Base-by-base conservation (phyloP, 2,329 filamentous ascomycete species). In the Emergomyces pasteurianus region DNA sequence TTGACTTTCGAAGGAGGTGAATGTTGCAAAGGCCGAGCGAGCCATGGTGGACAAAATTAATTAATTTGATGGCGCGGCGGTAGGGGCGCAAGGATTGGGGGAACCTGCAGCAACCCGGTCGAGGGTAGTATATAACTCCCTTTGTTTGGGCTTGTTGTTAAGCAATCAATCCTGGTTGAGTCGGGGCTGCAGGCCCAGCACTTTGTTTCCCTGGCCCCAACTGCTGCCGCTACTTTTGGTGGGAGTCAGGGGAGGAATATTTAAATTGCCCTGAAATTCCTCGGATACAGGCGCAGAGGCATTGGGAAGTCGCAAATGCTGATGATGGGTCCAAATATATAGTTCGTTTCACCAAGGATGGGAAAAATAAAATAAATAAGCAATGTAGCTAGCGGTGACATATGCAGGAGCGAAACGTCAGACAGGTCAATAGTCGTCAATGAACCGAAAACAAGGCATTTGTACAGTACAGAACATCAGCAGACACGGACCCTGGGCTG, bases 21-120 rank as follows among this genome's bases (percentile, higher is more conserved):
- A 34, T 31, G 55, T 12, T 7, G 55, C 38, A 12, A 57, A 46
- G 23, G 38, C 7, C 14, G 54, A 40, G n/a, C 54, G 36, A 57
- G 54, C 46, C 40, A 46, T 57, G 40, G 26, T 57, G 14, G 52
- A 55, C 52, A 40, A 40, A 34, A 21, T 57, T 57, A 31, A 46
- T 18, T 57, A 57, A 31, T 57, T 47, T 40, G 21, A 14, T 10
- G 23, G 28, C 8, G 55, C 16, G 40, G 16, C 14, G 31, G 31
- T 31, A 28, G 55, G 23, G 36, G 55, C 23, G 40, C 38, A 31
- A 46, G 38, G 55, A 34, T 57, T 31, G 38, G 40, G 38, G 55
- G 55, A 26, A 43, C 55, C 40, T 57, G 55, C 55, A 57, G 55
- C 55, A 57, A 57, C 55, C 55, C 55, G 40, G 55, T 57, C 38